Evolutionary conservation across 1,139 yeast species (phyloP).

Genomic region (Debaryomyces sp.): DNA sequence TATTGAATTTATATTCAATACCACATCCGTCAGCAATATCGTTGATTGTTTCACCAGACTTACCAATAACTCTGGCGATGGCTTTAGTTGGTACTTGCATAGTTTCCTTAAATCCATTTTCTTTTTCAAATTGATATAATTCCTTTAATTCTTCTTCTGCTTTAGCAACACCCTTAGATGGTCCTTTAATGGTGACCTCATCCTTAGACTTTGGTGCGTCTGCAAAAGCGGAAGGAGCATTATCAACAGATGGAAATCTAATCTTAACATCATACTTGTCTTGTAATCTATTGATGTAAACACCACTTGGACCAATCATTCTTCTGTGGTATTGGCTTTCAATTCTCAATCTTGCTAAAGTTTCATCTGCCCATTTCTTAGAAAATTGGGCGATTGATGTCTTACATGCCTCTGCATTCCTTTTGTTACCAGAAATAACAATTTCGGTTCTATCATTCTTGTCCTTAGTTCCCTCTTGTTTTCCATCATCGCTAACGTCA

Average conservation of each 20-base stretch:
- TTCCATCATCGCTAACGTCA: constrained; percentile 53
- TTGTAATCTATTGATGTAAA: constrained; percentile 81
- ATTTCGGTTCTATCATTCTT: constrained; percentile 57
- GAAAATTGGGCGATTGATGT: constrained; percentile 58
- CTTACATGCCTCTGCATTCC: constrained; percentile 77
- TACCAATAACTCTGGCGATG: constrained; percentile 86
- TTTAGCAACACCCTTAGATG: constrained; percentile 84
- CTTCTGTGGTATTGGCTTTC: constrained; percentile 81
- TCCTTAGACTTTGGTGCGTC: constrained; percentile 52
- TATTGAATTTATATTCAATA: constrained; percentile 67
- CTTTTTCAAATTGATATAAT: constrained; percentile 82
- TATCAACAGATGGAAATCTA: constrained; percentile 62
- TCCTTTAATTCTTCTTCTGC: constrained; percentile 88
- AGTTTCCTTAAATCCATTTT: constrained; percentile 71
- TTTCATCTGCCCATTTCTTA: constrained; percentile 84
- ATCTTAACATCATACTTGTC: constrained; percentile 86
- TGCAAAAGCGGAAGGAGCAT: constrained; percentile 27
- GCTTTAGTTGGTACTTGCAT: constrained; percentile 72
- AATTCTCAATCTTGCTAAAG: constrained; percentile 61
- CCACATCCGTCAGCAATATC: constrained; percentile 83
- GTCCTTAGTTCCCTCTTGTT: constrained; percentile 26
- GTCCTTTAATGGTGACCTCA: constrained; percentile 83
- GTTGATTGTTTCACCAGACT: constrained; percentile 80
- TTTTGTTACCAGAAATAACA: constrained; percentile 72
- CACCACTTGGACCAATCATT: constrained; percentile 83